Evolutionary conservation across 1,139 yeast genomes (phyloP).

Genomic region (Candida glucosophila): DNA sequence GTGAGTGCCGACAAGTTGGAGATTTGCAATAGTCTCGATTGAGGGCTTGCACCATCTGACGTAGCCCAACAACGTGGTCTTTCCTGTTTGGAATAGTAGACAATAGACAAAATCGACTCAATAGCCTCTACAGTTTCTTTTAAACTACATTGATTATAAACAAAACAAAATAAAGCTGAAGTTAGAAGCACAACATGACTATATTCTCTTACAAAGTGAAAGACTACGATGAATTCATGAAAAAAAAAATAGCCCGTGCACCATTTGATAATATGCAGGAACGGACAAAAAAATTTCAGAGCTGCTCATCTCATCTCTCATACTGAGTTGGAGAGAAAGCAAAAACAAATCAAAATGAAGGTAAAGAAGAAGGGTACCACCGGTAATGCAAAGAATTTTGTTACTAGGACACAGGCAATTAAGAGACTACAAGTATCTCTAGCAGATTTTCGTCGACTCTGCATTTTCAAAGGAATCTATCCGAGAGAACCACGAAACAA

Average conservation of each 20-base stretch:
- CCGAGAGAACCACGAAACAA: conserved; percentile 96
- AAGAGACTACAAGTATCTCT: conserved; percentile 85
- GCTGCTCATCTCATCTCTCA: conserved; percentile 3
- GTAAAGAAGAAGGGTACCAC: conserved; percentile 76
- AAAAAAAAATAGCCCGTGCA: not conserved
- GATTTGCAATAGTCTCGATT: too few relatives aligned
- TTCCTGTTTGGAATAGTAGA: too few relatives aligned
- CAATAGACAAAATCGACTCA: too few relatives aligned
- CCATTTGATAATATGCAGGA: not conserved
- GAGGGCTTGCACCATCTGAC: too few relatives aligned
- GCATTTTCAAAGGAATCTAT: conserved; percentile 92
- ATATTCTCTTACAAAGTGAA: too few relatives aligned
- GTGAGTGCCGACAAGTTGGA: too few relatives aligned
- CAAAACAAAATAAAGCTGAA: too few relatives aligned
- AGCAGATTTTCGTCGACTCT: conserved; percentile 96
- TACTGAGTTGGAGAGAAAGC: conserved; percentile 1
- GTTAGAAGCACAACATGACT: too few relatives aligned
- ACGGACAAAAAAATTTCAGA: conserved; percentile 3
- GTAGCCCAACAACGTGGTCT: too few relatives aligned
- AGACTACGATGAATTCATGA: too few relatives aligned
- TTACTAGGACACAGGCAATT: conserved; percentile 93
- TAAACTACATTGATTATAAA: too few relatives aligned
- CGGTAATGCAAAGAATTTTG: conserved; percentile 88
- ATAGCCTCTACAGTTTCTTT: too few relatives aligned
- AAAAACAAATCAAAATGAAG: conserved; percentile 5